Evolutionary conservation across 2,329 filamentous ascomycete species (phyloP).

Genomic region (Aspergillus pseudotamarii): DNA sequence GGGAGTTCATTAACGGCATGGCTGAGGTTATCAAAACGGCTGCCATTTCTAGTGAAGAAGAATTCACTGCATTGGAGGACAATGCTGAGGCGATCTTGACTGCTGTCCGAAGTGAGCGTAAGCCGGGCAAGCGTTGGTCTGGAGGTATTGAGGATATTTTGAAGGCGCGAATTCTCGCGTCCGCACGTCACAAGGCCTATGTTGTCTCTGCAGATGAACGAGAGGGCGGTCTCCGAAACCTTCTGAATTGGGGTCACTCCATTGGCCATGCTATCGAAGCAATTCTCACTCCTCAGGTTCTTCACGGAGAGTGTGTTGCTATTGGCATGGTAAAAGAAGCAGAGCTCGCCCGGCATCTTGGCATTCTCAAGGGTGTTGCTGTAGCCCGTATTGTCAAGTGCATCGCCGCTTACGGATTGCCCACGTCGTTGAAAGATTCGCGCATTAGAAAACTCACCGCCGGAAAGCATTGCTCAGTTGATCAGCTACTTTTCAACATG

Average conservation of each 20-base stretch:
- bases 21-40: conserved; percentile 98
- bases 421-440: conserved; percentile 82
- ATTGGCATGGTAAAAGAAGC: conserved; percentile 99
- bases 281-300: conserved; percentile 88
- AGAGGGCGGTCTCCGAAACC: conserved; percentile 88
- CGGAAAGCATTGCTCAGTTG: conserved; percentile 83
- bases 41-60: conserved; percentile 88
- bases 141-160: conserved; percentile 70
- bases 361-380: conserved; percentile 80
- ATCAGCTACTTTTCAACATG: conserved; percentile 88
- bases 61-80: conserved; percentile 81
- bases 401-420: conserved; percentile 89
- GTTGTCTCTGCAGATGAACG: conserved; percentile 94
- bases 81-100: conserved; percentile 77
- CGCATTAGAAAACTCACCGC: conserved; percentile 79
- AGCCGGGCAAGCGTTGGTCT: conserved; percentile 63
- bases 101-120: conserved; percentile 65
- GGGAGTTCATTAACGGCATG: conserved; percentile 98
- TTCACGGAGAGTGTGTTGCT: conserved; percentile 93
- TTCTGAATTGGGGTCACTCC: conserved; percentile 96
- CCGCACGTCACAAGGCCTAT: conserved; percentile 88
- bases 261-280: conserved; percentile 97
- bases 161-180: conserved; percentile 82
- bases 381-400: conserved; percentile 90
- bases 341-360: conserved; percentile 86